phyloP scores from a whole-genome alignment of 108 stramenopile species.

The Nitzschia sp. region DNA sequence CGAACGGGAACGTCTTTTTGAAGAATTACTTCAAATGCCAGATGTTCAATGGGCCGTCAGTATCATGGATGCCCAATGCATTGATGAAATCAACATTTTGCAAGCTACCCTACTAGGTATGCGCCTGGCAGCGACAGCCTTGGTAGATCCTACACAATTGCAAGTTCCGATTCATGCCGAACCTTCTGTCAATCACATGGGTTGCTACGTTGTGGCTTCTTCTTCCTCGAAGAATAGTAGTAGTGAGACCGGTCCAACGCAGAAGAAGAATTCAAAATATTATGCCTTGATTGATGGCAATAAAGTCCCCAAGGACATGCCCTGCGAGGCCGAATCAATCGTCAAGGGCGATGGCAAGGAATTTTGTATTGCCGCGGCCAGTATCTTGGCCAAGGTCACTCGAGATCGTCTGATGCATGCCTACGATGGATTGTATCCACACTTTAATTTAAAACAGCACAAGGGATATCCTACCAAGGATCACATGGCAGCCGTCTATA shows the following conservation, averaged over 20 bases:
- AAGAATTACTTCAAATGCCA: conserved; percentile 37
- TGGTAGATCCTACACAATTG: conserved; percentile 14
- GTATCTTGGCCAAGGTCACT: conserved; percentile 96
- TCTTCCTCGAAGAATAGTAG: neutral
- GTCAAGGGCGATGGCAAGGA: conserved; percentile 92
- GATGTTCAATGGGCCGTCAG: conserved; percentile 82
- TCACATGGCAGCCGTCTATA: conserved; percentile 70
- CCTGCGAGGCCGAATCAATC: conserved; percentile 63
- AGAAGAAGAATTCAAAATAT: neutral
- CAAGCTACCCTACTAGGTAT: conserved; percentile 94
- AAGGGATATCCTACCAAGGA: conserved; percentile 95
- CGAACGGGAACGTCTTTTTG: conserved; percentile 54
- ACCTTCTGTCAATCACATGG: conserved; percentile 43
- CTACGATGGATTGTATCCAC: conserved; percentile 87
- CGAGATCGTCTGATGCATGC: conserved; percentile 95
- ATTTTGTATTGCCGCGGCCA: conserved; percentile 93
- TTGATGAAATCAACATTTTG: conserved; percentile 98
- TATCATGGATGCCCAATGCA: conserved; percentile 78
- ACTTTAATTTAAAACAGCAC: conserved; percentile 82
- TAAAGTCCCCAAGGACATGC: conserved; percentile 77
- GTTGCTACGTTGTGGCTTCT: conserved; percentile 65
- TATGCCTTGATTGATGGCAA: conserved; percentile 91
- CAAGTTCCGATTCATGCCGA: conserved; percentile 27
- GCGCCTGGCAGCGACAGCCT: conserved; percentile 63
- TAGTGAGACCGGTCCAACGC: neutral